phyloP scores from a whole-genome alignment of 108 stramenopile species.

The Fragilariopsis cylindrus region DNA sequence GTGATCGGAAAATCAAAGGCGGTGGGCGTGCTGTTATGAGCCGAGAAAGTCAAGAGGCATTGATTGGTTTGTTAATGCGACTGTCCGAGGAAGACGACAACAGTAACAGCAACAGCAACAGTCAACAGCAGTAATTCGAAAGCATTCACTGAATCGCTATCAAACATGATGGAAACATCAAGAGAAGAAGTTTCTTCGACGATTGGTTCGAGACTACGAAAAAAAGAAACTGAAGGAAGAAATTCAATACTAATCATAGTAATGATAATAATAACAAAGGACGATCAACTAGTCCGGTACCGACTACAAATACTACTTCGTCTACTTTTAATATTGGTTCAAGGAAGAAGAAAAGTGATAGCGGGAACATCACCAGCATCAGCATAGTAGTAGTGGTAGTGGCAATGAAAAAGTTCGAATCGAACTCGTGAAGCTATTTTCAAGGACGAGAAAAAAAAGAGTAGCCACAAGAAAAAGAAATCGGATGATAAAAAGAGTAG shows the following conservation, averaged over 20 bases:
- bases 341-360: conserved; percentile 1
- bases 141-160: not conserved
- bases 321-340: not conserved
- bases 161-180: conserved; percentile 37
- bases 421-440: conserved; percentile 60
- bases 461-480: conserved; percentile 24
- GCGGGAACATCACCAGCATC: not conserved
- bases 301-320: not conserved
- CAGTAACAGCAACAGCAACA: not conserved
- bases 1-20: conserved; percentile 44
- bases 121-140: not conserved
- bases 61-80: conserved; percentile 43
- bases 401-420: conserved; percentile 39
- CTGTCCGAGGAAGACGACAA: conserved; percentile 22
- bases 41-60: conserved; percentile 36
- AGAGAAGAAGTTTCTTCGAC: conserved; percentile 39
- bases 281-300: not conserved
- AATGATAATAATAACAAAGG: not conserved
- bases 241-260: conserved; percentile 4
- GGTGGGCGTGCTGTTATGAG: conserved; percentile 57
- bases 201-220: conserved; percentile 38
- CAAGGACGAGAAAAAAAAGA: not conserved
- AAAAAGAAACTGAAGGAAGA: conserved; percentile 5
- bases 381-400: not conserved
- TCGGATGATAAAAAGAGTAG: conserved; percentile 7